These are phyloP conservation scores for Diacronema lutheri DNA, from an alignment of 78 protist species.

Conservation along the genomic window DNA sequence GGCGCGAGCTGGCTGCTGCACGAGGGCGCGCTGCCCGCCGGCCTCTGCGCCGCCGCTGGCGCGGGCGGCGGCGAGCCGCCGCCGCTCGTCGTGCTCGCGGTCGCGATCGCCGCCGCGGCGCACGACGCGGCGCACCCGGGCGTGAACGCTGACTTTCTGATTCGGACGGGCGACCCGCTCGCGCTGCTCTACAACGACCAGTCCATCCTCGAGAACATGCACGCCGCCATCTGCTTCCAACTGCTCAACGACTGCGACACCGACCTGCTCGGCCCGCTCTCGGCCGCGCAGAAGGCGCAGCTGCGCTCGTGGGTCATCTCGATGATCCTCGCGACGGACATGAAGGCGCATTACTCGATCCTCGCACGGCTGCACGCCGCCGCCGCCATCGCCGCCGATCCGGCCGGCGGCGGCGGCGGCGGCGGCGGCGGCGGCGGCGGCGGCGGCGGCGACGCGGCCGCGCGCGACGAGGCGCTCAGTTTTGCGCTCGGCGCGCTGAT, in stretches of 20 bases:
- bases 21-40: background rate
- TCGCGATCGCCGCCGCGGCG: slow-evolving; percentile 2
- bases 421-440: too few relatives aligned
- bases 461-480: background rate
- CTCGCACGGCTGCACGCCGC: background rate
- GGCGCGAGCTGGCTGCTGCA: background rate
- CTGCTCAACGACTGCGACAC: background rate
- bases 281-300: background rate
- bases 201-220: slow-evolving; percentile 16
- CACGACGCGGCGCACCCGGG: slow-evolving; percentile 33
- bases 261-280: background rate
- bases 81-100: slow-evolving; percentile 2
- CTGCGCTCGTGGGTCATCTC: background rate
- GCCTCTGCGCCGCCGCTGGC: background rate
- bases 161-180: background rate
- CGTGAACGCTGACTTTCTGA: background rate
- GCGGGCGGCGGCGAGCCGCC: background rate
- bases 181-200: slow-evolving; percentile 28
- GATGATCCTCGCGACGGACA: slow-evolving; percentile 18
- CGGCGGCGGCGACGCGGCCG: background rate
- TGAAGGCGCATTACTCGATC: background rate
- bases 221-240: background rate
- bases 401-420: too few relatives aligned
- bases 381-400: too few relatives aligned
- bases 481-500: background rate